phyloP scores from a whole-genome alignment of 305 asterid genomes.

The Ajuga reptans region DNA sequence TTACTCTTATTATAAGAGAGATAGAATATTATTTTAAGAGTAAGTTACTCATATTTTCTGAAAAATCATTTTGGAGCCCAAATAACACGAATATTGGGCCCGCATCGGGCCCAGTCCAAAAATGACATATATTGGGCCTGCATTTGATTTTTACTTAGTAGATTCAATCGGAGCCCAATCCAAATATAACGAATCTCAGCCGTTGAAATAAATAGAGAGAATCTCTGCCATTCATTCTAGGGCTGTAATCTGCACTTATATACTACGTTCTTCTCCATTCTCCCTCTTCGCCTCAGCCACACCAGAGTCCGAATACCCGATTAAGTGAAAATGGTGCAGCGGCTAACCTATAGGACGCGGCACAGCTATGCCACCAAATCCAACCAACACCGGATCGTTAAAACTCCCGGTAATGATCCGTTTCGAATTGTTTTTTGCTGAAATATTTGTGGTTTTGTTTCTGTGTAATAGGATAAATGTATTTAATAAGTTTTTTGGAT shows the following conservation, averaged over 20 bases:
- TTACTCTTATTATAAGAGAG: too few relatives aligned
- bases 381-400: constrained; percentile 49
- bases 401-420: constrained; percentile 40
- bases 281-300: constrained; percentile 16
- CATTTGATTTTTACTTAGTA: not conserved
- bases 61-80: too few relatives aligned
- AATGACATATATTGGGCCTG: not conserved
- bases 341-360: constrained; percentile 43
- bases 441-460: not conserved
- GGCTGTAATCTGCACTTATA: constrained; percentile 26
- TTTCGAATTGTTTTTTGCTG: not conserved
- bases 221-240: constrained; percentile 39
- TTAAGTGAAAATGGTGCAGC: constrained; percentile 38
- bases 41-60: too few relatives aligned
- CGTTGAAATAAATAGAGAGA: not conserved
- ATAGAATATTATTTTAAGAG: too few relatives aligned
- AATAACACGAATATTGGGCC: too few relatives aligned
- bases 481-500: too few relatives aligned
- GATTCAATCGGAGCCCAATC: not conserved
- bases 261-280: not conserved
- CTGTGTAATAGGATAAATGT: too few relatives aligned
- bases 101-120: too few relatives aligned
- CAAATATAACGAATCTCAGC: not conserved
- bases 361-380: constrained; percentile 65
- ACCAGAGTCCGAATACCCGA: not conserved